These are phyloP conservation scores for Adansonia gregorii DNA, from an alignment of 441 rosid genomes.

Conservation along the genomic window DNA sequence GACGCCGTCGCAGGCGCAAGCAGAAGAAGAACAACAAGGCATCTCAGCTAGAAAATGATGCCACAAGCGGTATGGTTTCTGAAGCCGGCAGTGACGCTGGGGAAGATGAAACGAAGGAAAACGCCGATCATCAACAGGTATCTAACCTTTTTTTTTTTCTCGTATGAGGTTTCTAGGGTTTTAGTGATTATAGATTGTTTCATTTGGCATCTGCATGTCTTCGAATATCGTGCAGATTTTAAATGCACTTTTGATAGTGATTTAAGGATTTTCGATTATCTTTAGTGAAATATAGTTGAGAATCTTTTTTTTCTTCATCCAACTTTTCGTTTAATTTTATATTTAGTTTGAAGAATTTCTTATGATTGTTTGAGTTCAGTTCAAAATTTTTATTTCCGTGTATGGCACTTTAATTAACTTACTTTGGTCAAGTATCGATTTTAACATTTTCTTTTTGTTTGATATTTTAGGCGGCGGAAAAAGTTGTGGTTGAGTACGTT, in stretches of 20 bases:
- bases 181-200: not conserved
- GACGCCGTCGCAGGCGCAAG: slow-evolving; percentile 96
- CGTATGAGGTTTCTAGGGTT: slow-evolving; percentile 1
- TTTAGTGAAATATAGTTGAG: slow-evolving; percentile 8
- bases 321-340: too few species aligned
- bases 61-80: slow-evolving; percentile 32
- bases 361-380: not conserved
- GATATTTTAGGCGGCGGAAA: slow-evolving; percentile 53
- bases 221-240: too few species aligned
- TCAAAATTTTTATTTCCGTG: not conserved
- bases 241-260: not conserved
- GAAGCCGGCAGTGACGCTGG: slow-evolving; percentile 41
- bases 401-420: slow-evolving; percentile 3
- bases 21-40: slow-evolving; percentile 82
- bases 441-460: slow-evolving; percentile 12
- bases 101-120: slow-evolving; percentile 53
- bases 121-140: slow-evolving; percentile 50
- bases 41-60: slow-evolving; percentile 29
- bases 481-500: slow-evolving; percentile 82
- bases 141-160: not conserved
- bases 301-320: too few species aligned
- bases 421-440: not conserved
- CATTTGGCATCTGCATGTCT: not conserved
- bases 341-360: not conserved
- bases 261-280: not conserved